Base-by-base conservation (phyloP, 345 rosid species). In the Arabidopsis arenosa region DNA sequence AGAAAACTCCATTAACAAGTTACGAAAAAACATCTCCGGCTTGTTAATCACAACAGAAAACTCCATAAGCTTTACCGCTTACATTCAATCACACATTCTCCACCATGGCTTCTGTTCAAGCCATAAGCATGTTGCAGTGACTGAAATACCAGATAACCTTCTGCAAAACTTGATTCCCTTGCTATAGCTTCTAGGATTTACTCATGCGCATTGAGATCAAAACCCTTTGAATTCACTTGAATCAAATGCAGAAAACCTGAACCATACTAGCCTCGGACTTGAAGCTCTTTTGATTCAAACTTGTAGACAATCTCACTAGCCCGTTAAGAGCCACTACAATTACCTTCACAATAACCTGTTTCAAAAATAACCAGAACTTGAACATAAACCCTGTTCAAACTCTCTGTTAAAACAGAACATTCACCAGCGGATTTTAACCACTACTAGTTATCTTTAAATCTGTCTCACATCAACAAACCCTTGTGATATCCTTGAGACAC, bases 131-230 rank as follows among this genome's bases (percentile, higher is more conserved):
- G 33, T 39, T 45, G 1, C 4, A 5, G 15, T 64, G 41, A 47
- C 1, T 61, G 11, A 64, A 15, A 3, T 1, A 5, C 26, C 2
- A 44, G 2, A 9, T 14, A 14, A 0, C 8, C 37, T 7, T 35
- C 37, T 35, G 37, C 37, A 35, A 35, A 35, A 35, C 37, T 1
- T 35, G 37, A 35, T 35, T 35, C 37, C 37, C 2, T 35, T 6
- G 37, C 37, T 35, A 23, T 23, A 35, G 37, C 37, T 35, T 35
- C 37, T 28, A 28, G 45, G 47, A 58, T 45, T 58, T 13, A 0
- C 57, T 70, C 57, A 35, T 70, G 57, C 7, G 7, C 66, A 70
- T 8, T 58, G 66, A 70, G 74, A 17, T 5, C 7, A 32, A 32
- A 57, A 70, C 0, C 74, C 14, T 17, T 28, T 55, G 9, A 17